Evolutionary conservation across 495 filamentous ascomycete species (phyloP).

Genomic region (Gamarada debralockiae): DNA sequence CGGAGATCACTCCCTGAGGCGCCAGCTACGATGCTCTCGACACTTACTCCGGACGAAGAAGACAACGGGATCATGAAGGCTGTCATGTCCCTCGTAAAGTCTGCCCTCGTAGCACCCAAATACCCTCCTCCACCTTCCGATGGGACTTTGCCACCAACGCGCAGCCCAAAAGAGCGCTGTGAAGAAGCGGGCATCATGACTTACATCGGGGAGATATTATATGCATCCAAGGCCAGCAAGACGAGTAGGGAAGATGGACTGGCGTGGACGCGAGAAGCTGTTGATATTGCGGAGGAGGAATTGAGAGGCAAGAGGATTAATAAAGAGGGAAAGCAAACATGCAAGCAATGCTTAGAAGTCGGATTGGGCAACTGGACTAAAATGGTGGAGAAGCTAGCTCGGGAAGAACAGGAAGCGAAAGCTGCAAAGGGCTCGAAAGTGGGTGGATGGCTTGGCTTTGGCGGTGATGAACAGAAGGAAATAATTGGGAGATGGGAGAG

Average conservation of each 20-base stretch:
- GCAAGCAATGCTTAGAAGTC: slow-evolving; percentile 67
- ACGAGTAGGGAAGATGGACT: slow-evolving; percentile 58
- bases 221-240: slow-evolving; percentile 39
- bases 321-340: slow-evolving; percentile 52
- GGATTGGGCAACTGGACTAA: slow-evolving; percentile 70
- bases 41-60: slow-evolving; percentile 7
- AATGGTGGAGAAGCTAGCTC: slow-evolving; percentile 53
- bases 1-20: slow-evolving; percentile 41
- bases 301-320: slow-evolving; percentile 36
- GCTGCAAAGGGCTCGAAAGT: slow-evolving; percentile 11
- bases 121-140: slow-evolving; percentile 64
- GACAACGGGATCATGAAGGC: slow-evolving; percentile 10
- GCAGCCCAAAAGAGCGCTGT: slow-evolving; percentile 60
- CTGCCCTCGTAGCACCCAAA: slow-evolving; percentile 42
- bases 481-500: slow-evolving; percentile 41
- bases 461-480: slow-evolving; percentile 28
- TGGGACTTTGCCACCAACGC: slow-evolving; percentile 60
- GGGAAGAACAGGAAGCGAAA: slow-evolving; percentile 32
- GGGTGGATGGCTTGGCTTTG: slow-evolving; percentile 11
- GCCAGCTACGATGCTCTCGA: slow-evolving; percentile 9
- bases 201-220: slow-evolving; percentile 93
- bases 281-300: slow-evolving; percentile 59
- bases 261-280: slow-evolving; percentile 80
- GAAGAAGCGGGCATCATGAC: slow-evolving; percentile 81
- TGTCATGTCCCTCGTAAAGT: slow-evolving; percentile 24